These are phyloP conservation scores for Monosporozyma unispora DNA, from an alignment of 805 yeast genomes.

Conservation along the genomic window DNA sequence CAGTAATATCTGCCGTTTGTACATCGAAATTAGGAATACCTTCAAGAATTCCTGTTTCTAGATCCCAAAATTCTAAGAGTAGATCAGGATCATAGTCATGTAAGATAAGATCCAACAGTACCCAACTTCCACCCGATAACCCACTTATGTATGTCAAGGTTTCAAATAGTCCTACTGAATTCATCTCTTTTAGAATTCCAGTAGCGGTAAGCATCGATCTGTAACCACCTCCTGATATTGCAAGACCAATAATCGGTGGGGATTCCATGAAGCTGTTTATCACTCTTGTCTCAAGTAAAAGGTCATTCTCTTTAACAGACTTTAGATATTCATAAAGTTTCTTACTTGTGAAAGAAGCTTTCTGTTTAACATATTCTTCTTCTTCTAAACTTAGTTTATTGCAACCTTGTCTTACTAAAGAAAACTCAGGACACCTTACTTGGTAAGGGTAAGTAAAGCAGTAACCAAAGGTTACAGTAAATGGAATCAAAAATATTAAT, in stretches of 20 bases:
- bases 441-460: constrained; percentile 8
- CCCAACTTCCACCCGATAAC: constrained; percentile 68
- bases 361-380: constrained; percentile 14
- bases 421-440: constrained; percentile 24
- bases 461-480: neutral
- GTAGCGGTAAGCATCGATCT: constrained; percentile 31
- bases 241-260: constrained; percentile 31
- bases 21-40: constrained; percentile 50
- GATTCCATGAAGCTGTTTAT: constrained; percentile 8
- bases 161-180: constrained; percentile 40
- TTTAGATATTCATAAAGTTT: constrained; percentile 27
- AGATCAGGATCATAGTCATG: constrained; percentile 33
- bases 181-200: constrained; percentile 25
- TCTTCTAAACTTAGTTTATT: constrained; percentile 18
- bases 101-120: constrained; percentile 41
- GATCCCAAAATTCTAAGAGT: constrained; percentile 32
- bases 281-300: constrained; percentile 29
- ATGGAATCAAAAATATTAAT: neutral
- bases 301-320: constrained; percentile 22
- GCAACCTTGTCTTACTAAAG: constrained; percentile 15
- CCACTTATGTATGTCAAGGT: constrained; percentile 51
- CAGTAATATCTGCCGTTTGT: constrained; percentile 18
- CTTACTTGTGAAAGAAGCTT: constrained; percentile 26
- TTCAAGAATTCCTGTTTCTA: constrained; percentile 40
- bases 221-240: constrained; percentile 33